Evolutionary conservation across 176 grass and related monocot species (phyloP).

Genomic region (Hyparrhenia diplandra): DNA sequence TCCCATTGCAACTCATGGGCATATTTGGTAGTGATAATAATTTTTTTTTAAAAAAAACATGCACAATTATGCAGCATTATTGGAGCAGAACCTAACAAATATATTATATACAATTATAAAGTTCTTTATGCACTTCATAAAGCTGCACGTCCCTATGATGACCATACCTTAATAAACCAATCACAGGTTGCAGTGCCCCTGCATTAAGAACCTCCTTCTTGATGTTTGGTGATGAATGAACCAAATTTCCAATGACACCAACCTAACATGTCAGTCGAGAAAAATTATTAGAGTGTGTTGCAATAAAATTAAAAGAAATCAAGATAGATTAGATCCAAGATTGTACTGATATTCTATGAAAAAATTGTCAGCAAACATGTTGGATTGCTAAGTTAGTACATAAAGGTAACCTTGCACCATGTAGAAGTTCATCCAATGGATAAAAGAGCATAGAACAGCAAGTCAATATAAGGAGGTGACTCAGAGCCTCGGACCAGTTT

Average conservation of each 20-base stretch:
- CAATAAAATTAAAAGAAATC: slow-evolving; percentile 17
- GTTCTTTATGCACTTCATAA: background rate
- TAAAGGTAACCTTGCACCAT: background rate
- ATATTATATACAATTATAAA: background rate
- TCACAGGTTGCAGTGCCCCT: slow-evolving; percentile 93
- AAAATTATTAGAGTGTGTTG: slow-evolving; percentile 7
- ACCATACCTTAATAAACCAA: slow-evolving; percentile 93
- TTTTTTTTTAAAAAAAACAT: background rate
- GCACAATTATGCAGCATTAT: background rate
- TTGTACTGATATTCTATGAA: background rate
- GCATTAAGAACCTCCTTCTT: slow-evolving; percentile 99
- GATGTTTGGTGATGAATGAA: slow-evolving; percentile 99
- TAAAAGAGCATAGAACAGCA: slow-evolving; percentile 3
- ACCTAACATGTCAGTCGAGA: slow-evolving; percentile 55
- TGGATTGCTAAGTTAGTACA: background rate
- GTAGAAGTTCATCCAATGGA: background rate
- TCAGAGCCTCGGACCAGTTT: background rate
- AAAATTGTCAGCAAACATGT: background rate
- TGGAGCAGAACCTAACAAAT: slow-evolving; percentile 19
- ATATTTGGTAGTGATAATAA: background rate
- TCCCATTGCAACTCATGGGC: background rate
- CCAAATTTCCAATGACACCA: slow-evolving; percentile 97
- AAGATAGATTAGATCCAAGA: slow-evolving; percentile 5
- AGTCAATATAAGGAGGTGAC: background rate
- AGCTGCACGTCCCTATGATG: background rate